Evolutionary conservation across 2,329 filamentous ascomycete genomes (phyloP), one percentile per base, ranked within the genome.

Genomic region (Penicillium digitatum): DNA sequence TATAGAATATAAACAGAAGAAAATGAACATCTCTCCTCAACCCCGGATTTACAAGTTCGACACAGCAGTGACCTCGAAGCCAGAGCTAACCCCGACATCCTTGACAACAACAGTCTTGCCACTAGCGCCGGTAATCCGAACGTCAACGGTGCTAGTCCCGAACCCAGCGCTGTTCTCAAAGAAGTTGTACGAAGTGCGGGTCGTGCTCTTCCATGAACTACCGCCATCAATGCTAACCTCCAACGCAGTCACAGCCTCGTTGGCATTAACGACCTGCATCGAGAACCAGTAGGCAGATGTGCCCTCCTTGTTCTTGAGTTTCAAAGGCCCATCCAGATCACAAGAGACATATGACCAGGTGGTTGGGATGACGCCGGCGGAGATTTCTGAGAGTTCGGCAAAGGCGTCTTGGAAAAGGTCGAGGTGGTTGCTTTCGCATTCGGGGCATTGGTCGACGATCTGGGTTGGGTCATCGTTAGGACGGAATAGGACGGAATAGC

Each of bases 251-350:
- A 87, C 78, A 16, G 78, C 76, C 56, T 81, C 75, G 67, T 85
- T 85, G 63, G 81, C 73, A 70, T 87, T 87, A 63, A 85, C 76
- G 40, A 87, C 83, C 69, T 88, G 85, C 77, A 85, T 84, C 45
- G 76, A 78, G 72, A 84, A 83, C 80, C 81, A 83, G 68, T 78
- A 77, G 29, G 70, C 65, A 5, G 77, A 80, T 3, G 75, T 66
- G 5, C 69, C 70, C 16, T 66, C 73, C 67, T 84, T 83, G 72
- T 81, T 81, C 68, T 79, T 76, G 24, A 84, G 73, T 43, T 74
- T 62, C 10, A 84, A 69, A 1, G 80, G 77, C 0, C 73, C 69
- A 45, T 74, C 74, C 63, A 83, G 80, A 40, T 77, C 79, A 63
- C 82, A 84, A 20, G 76, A 64, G 11, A 82, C 76, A 56, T 76